Percentiles rank a stretch among this genome's conserved stretches.
These are phyloP conservation scores for Lithohypha guttulata DNA, from an alignment of 2,329 filamentous ascomycete genomes.

Conservation along the genomic window DNA sequence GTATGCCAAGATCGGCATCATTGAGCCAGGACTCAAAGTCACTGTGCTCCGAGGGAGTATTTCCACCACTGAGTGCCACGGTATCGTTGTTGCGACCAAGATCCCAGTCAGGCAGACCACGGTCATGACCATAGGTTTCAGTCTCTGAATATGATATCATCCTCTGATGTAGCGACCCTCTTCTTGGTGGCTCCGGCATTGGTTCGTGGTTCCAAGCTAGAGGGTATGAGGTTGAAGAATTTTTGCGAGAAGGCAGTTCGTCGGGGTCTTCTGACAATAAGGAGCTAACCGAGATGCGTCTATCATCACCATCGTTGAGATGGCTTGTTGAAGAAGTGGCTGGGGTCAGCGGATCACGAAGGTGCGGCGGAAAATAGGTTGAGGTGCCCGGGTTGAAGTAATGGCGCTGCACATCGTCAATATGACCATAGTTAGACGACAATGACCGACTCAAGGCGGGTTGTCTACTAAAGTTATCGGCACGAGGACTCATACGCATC, in stretches of 20 bases:
- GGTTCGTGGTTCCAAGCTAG: neutral
- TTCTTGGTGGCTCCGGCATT: conserved; percentile 15
- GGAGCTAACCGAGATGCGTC: conserved; percentile 54
- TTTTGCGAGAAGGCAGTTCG: conserved; percentile 10
- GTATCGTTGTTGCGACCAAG: conserved; percentile 60
- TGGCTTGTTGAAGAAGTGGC: conserved; percentile 27
- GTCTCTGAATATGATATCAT: conserved; percentile 21
- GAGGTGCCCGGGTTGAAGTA: conserved; percentile 19
- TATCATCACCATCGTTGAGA: conserved; percentile 32
- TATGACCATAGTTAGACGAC: conserved; percentile 17
- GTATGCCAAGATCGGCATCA: conserved; percentile 18
- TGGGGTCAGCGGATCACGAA: conserved; percentile 32
- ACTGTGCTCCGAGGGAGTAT: conserved; percentile 30
- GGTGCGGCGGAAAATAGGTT: conserved; percentile 19
- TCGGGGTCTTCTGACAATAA: conserved; percentile 45
- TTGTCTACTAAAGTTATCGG: conserved; percentile 15
- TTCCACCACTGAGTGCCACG: conserved; percentile 47
- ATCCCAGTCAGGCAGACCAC: conserved; percentile 59
- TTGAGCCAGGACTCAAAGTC: conserved; percentile 22
- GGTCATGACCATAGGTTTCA: conserved; percentile 56
- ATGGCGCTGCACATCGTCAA: conserved; percentile 16
- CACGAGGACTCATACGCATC: conserved; percentile 19
- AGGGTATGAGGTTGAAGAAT: conserved; percentile 7
- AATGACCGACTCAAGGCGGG: conserved; percentile 10
- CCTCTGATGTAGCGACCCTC: conserved; percentile 21